These are phyloP conservation scores for Acorus calamus DNA, from an alignment of 106 monocot genomes.

Conservation along the genomic window DNA sequence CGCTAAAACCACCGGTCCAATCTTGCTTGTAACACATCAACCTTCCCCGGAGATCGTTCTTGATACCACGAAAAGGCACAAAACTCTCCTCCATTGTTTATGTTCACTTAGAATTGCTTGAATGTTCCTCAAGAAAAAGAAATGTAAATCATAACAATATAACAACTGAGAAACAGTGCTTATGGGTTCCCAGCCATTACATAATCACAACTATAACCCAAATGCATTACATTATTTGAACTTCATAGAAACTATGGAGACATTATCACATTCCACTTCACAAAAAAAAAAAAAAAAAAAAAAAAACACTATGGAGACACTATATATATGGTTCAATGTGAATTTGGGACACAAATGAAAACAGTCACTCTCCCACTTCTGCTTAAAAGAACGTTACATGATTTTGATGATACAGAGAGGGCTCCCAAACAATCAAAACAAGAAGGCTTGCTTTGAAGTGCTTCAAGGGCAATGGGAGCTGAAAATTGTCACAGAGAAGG, in stretches of 20 bases:
- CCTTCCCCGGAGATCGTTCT: conserved; percentile 53
- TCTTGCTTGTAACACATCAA: conserved; percentile 69
- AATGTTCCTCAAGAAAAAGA: neutral
- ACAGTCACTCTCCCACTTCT: no score
- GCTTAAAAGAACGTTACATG: no score
- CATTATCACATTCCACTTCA: no score
- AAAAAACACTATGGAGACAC: no score
- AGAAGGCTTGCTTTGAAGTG: neutral
- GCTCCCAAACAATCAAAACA: neutral
- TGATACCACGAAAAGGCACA: conserved; percentile 63
- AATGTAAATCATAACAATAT: conserved; percentile 2
- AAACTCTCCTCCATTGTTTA: conserved; percentile 59
- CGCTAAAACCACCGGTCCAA: conserved; percentile 51
- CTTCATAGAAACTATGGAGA: no score
- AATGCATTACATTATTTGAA: no score
- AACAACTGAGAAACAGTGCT: neutral
- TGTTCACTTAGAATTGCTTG: neutral
- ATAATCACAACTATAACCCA: no score
- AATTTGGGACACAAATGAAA: no score
- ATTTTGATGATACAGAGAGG: neutral
- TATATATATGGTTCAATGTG: no score
- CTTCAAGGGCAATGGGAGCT: neutral
- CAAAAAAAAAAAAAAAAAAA: no score
- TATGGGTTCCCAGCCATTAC: neutral
- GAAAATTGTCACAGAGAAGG: neutral